A percentile compares a stretch with the other conserved stretches of the same genome.
Conservation (phyloP, 495 filamentous ascomycete genomes). For the Pseudomonodictys pantanalensis region DNA sequence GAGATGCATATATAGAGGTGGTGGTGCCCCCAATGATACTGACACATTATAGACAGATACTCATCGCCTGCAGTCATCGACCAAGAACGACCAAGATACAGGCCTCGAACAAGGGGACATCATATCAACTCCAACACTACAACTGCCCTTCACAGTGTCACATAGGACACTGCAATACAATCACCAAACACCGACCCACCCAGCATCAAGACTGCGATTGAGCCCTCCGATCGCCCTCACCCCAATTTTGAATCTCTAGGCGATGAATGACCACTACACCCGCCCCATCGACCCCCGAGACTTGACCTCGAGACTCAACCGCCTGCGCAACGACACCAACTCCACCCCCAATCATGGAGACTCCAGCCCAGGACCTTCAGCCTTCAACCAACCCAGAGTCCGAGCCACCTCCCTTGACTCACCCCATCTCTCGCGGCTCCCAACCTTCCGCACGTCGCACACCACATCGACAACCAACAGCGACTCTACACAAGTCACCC, state of each 20-base stretch:
- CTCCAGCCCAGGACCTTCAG: constrained; percentile 10
- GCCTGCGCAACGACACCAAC: constrained; percentile 7
- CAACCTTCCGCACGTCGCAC: constrained; percentile 7
- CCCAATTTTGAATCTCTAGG: constrained; percentile 7
- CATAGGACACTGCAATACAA: no score
- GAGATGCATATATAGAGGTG: background rate
- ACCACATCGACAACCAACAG: constrained; percentile 3
- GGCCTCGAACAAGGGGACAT: no score
- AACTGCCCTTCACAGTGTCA: no score
- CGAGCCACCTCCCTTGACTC: constrained; percentile 11
- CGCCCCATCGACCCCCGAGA: constrained; percentile 8
- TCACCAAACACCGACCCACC: constrained; percentile 8
- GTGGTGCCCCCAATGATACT: background rate
- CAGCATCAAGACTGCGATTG: constrained; percentile 16
- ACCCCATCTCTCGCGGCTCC: background rate
- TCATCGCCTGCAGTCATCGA: no score
- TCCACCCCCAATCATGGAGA: constrained; percentile 12
- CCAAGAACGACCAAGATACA: no score
- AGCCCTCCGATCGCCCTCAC: no score
- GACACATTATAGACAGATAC: no score
- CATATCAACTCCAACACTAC: no score
- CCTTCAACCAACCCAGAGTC: background rate
- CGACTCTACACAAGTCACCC: background rate
- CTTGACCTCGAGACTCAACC: constrained; percentile 11
- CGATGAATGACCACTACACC: constrained; percentile 19